Evolutionary conservation across 495 filamentous ascomycete species (phyloP), one percentile per base, ranked within the genome.

Genomic region (Xylaria acuta): DNA sequence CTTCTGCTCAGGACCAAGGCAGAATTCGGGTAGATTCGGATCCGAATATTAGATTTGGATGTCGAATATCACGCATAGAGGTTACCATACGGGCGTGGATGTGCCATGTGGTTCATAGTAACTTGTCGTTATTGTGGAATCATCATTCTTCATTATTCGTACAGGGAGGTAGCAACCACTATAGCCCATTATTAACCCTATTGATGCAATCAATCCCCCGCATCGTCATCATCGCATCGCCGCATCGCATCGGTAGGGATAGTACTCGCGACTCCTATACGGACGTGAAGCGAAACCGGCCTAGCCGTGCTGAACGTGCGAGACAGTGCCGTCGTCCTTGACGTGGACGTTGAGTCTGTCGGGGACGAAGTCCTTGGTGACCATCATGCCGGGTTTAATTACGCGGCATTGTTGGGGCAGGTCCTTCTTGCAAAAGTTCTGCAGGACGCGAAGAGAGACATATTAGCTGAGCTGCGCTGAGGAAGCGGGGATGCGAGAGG

Each of bases 381-480:
- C 75, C 72, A 80, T 78, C 75, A 63, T 92, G 81, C 88, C 91
- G 0, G 90, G 91, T 79, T 88, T 82, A 71, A 94, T 82, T 59
- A 96, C 85, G 43, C 93, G 90, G 72, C 89, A 88, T 65, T 86
- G 75, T 71, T 91, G 74, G 0, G 93, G 93, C 18, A 96, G 86
- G 45, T 95, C 92, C 47, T 83, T 84, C 79, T 91, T 94, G 69
- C 92, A 91, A 75, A 95, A 96, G 8, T 85, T 90, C 93, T 94
- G 63, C 6, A 12, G 32, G 56, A 9, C 51, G 25, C 18, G 27
- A 38, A 20, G 49, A 20, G 22, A 30, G 25, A 45, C 43, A 72
- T 76, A 47, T 71, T 56, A 69, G 68, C 36, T 56, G 69, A 47
- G 20, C 72, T 18, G 51, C 16, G 34, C 38, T 67, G 25, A 36